Evolutionary conservation across 78 protist genomes (phyloP).

Genomic region (Dictyostelium intermedium): DNA sequence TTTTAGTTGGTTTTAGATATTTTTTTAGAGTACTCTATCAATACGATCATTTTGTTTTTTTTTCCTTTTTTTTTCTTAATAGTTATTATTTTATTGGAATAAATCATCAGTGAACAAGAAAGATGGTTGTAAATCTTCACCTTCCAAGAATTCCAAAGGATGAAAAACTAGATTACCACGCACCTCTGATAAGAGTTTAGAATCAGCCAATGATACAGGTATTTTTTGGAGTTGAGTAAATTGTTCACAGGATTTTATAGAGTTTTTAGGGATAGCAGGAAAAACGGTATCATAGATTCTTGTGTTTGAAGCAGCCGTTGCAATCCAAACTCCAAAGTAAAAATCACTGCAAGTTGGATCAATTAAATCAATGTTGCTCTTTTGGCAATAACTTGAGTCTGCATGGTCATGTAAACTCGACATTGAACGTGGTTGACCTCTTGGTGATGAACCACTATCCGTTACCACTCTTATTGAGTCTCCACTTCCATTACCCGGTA

Average conservation of each 20-base stretch:
- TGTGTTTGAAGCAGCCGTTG: constrained; percentile 73
- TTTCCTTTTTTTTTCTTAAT: too few species aligned
- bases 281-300: constrained; percentile 77
- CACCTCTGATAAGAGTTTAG: constrained; percentile 38
- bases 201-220: constrained; percentile 43
- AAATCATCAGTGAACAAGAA: constrained; percentile 70
- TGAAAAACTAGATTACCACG: constrained; percentile 70
- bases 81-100: constrained; percentile 66
- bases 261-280: constrained; percentile 75
- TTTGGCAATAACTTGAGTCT: constrained; percentile 32
- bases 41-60: too few species aligned
- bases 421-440: constrained; percentile 26
- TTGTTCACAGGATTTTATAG: constrained; percentile 48
- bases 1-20: not conserved
- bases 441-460: constrained; percentile 34
- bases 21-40: not conserved
- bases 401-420: constrained; percentile 36
- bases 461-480: not conserved
- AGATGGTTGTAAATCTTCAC: constrained; percentile 66
- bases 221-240: constrained; percentile 36
- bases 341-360: constrained; percentile 67
- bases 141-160: constrained; percentile 54
- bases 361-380: constrained; percentile 29
- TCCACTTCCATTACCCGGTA: not conserved
- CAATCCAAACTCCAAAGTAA: constrained; percentile 75